phyloP scores from a whole-genome alignment of 2,329 filamentous ascomycete species.

The Raffaelea arxii region DNA sequence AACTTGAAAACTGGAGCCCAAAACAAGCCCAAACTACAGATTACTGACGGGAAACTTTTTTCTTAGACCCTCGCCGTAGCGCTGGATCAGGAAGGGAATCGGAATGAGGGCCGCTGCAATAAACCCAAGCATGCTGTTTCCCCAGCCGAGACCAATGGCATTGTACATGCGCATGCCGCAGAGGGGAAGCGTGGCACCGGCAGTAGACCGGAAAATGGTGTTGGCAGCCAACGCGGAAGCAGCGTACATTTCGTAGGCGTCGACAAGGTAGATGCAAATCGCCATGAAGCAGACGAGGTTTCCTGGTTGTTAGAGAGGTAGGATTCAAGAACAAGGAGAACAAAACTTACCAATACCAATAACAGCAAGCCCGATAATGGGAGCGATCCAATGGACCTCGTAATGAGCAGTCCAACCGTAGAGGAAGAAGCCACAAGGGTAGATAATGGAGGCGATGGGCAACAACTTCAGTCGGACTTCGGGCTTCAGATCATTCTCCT shows the following conservation, averaged over 20 bases:
- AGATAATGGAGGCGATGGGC: constrained; percentile 48
- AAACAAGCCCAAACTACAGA: too few relatives aligned
- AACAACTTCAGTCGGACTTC: constrained; percentile 51
- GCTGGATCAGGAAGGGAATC: not conserved
- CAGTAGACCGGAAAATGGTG: constrained; percentile 45
- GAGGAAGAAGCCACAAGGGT: constrained; percentile 55
- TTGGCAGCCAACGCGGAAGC: constrained; percentile 55
- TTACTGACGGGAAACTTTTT: not conserved
- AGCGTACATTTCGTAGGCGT: constrained; percentile 44
- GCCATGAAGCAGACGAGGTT: not conserved
- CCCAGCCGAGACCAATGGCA: constrained; percentile 7
- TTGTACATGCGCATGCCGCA: constrained; percentile 50
- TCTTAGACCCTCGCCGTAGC: not conserved
- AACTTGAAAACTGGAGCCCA: too few relatives aligned
- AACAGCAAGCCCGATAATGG: constrained; percentile 27
- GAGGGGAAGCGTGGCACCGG: constrained; percentile 50
- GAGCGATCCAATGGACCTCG: constrained; percentile 46
- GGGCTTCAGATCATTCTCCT: constrained; percentile 17
- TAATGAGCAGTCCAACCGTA: constrained; percentile 53
- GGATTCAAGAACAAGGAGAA: too few relatives aligned
- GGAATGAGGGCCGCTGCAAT: not conserved
- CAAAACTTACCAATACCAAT: constrained; percentile 20
- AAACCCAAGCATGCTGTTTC: not conserved
- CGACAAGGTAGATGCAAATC: constrained; percentile 33
- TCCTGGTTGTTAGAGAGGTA: too few relatives aligned